phyloP scores from a whole-genome alignment of 1,284 basidiomycete genomes.

The Melampsora occidentalis region DNA sequence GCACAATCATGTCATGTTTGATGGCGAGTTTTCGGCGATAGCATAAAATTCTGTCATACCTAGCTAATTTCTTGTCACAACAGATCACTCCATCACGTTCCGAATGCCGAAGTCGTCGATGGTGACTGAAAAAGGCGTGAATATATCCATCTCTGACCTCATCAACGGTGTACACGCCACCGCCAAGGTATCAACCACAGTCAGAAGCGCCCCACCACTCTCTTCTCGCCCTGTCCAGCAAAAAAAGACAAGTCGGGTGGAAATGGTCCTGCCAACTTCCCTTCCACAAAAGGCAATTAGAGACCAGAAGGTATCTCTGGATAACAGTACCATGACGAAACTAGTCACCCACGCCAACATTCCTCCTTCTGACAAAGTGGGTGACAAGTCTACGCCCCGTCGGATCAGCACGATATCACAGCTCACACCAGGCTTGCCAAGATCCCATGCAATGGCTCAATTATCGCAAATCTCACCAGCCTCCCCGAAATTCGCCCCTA shows the following conservation, averaged over 20 bases:
- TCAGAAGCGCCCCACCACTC: neutral
- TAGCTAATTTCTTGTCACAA: conserved; percentile 14
- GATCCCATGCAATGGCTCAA: neutral
- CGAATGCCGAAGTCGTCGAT: conserved; percentile 29
- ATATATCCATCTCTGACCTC: conserved; percentile 31
- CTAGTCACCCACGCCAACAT: neutral
- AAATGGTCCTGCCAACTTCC: neutral
- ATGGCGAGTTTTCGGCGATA: conserved; percentile 31
- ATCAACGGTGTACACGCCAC: conserved; percentile 22
- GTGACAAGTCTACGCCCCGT: neutral
- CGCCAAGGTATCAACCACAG: neutral
- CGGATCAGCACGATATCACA: neutral
- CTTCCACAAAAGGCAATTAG: neutral
- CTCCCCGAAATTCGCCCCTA: neutral
- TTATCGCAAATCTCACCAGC: neutral
- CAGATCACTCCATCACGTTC: conserved; percentile 33
- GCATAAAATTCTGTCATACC: neutral
- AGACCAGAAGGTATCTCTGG: neutral
- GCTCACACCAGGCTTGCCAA: neutral
- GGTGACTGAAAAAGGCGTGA: conserved; percentile 18
- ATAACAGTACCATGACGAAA: neutral
- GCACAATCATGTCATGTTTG: conserved; percentile 37
- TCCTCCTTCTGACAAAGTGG: neutral
- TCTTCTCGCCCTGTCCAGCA: neutral
- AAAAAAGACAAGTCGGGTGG: neutral